A percentile compares a stretch with the other conserved stretches of the same genome.
phyloP scores from a whole-genome alignment of 257 asterid genomes.

The Osmanthus fragrans region DNA sequence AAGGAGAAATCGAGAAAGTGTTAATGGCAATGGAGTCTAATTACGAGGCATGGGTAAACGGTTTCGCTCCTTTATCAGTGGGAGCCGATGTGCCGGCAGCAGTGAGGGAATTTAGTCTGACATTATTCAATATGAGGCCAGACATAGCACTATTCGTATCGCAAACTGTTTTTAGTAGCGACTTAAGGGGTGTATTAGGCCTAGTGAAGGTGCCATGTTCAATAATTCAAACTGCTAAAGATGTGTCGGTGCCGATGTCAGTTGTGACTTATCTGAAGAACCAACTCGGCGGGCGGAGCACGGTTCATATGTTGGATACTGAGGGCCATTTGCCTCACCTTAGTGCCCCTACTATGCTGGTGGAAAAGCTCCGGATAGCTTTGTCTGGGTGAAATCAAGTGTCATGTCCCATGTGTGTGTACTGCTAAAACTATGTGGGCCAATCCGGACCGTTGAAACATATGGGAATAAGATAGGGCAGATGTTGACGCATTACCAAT shows the following conservation, averaged over 20 bases:
- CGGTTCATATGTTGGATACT: conserved; percentile 57
- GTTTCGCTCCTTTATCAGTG: conserved; percentile 90
- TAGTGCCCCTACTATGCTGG: conserved; percentile 79
- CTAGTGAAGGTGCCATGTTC: conserved; percentile 78
- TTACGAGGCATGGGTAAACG: conserved; percentile 91
- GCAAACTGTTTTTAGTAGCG: conserved; percentile 69
- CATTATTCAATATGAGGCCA: conserved; percentile 88
- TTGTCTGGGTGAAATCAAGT: conserved; percentile 29
- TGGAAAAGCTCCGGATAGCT: conserved; percentile 78
- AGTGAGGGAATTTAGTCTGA: conserved; percentile 78
- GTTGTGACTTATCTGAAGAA: conserved; percentile 68
- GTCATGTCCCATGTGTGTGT: not conserved
- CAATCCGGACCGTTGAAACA: not conserved
- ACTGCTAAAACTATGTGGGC: not conserved
- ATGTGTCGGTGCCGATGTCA: conserved; percentile 80
- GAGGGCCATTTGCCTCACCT: conserved; percentile 95
- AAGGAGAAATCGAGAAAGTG: conserved; percentile 62
- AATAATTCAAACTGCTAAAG: conserved; percentile 80
- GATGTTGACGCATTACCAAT: conserved; percentile 27
- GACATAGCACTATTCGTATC: conserved; percentile 84
- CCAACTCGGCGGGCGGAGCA: conserved; percentile 81
- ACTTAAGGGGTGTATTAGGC: conserved; percentile 72
- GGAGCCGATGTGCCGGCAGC: conserved; percentile 98
- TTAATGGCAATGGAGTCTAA: conserved; percentile 87
- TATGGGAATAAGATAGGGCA: conserved; percentile 12